These are phyloP conservation scores for Coprinellus aureogranulatus DNA, from an alignment of 768 basidiomycete species.

Conservation along the genomic window DNA sequence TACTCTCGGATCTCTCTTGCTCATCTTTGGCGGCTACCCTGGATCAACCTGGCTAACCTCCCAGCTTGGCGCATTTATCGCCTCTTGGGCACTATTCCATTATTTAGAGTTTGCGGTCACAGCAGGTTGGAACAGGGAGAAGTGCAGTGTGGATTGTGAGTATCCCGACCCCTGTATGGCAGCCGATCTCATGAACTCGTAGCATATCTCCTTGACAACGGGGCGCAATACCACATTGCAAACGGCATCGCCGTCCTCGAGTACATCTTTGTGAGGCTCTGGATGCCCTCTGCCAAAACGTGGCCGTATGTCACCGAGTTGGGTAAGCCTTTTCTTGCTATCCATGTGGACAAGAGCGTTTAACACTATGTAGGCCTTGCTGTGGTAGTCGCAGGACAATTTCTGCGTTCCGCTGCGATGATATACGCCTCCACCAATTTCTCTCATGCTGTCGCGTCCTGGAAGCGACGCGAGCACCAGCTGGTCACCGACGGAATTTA, in stretches of 20 bases:
- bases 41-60: constrained; percentile 63
- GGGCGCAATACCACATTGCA: constrained; percentile 78
- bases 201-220: constrained; percentile 96
- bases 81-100: constrained; percentile 85
- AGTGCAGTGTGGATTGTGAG: constrained; percentile 92
- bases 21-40: constrained; percentile 44
- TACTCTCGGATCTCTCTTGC: constrained; percentile 52
- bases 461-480: constrained; percentile 67
- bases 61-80: constrained; percentile 80
- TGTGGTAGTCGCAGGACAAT: constrained; percentile 70
- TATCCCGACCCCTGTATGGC: constrained; percentile 14
- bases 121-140: constrained; percentile 91
- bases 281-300: constrained; percentile 62
- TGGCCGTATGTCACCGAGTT: constrained; percentile 54
- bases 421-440: constrained; percentile 92
- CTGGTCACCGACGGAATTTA: constrained; percentile 92
- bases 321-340: constrained; percentile 40
- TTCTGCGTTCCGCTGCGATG: constrained; percentile 88
- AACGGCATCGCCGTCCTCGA: constrained; percentile 77
- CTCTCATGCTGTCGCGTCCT: constrained; percentile 81
- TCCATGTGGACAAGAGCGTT: not conserved
- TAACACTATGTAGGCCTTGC: constrained; percentile 43
- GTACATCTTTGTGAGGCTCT: constrained; percentile 70
- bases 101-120: constrained; percentile 94
- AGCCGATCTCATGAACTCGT: not conserved